Conservation (phyloP, 495 filamentous ascomycete species). For the Antarctomyces pellizariae region DNA sequence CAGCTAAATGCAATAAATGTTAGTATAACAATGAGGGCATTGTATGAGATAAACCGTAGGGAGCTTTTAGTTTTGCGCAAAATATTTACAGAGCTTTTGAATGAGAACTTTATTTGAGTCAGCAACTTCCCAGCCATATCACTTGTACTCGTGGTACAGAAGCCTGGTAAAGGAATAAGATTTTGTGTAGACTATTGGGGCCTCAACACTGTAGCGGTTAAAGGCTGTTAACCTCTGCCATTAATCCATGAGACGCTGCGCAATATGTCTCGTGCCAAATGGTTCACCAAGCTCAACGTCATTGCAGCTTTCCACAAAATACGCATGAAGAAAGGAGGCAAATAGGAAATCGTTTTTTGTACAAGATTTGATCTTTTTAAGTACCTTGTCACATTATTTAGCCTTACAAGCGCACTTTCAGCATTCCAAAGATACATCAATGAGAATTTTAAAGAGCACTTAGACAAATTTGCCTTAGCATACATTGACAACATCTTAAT, state of each 20-base stretch:
- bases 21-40: too few species aligned
- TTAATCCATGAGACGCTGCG: conserved; percentile 10
- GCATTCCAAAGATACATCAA: conserved; percentile 16
- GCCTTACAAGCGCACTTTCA: conserved; percentile 9
- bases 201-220: conserved; percentile 8
- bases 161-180: conserved; percentile 7
- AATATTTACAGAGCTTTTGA: conserved; percentile 6
- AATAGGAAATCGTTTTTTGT: conserved; percentile 17
- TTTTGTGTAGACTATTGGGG: conserved; percentile 12
- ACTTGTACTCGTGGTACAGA: conserved; percentile 9
- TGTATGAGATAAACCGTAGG: conserved; percentile 2
- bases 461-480: conserved; percentile 11
- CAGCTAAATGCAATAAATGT: too few species aligned
- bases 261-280: conserved; percentile 6
- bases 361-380: conserved; percentile 13
- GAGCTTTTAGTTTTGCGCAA: conserved; percentile 10
- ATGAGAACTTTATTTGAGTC: conserved; percentile 11
- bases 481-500: conserved; percentile 19
- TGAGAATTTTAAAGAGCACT: conserved; percentile 8
- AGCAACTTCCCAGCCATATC: conserved; percentile 6
- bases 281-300: conserved; percentile 13
- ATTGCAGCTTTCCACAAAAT: conserved; percentile 17
- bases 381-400: conserved; percentile 12
- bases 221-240: conserved; percentile 11
- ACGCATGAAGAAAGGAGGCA: conserved; percentile 11